phyloP scores from a whole-genome alignment of 805 yeast genomes.

The Kodamaea laetipori region DNA sequence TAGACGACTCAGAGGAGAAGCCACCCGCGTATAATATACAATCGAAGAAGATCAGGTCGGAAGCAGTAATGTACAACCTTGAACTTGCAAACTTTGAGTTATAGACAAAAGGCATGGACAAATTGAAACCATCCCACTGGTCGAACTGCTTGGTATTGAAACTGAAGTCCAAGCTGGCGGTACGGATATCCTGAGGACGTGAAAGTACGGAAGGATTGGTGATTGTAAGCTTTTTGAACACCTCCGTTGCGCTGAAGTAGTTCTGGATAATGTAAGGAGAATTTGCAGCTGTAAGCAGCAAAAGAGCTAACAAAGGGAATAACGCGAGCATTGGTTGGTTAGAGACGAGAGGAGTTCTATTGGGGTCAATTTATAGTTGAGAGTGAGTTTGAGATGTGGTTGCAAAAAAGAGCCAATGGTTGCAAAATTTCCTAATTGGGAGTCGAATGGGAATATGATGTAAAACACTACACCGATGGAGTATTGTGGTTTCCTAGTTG shows the following conservation, averaged over 20 bases:
- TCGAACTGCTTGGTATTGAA: conserved; percentile 9
- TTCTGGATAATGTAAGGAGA: conserved; percentile 11
- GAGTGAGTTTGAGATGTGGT: background rate
- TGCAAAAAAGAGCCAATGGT: background rate
- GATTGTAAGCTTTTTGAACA: conserved; percentile 10
- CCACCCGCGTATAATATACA: conserved; percentile 12
- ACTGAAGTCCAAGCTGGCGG: conserved; percentile 19
- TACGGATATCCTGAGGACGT: conserved; percentile 23
- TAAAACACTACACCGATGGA: background rate
- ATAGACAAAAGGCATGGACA: conserved; percentile 20
- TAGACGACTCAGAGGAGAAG: background rate
- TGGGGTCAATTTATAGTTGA: background rate
- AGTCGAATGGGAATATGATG: conserved; percentile 2
- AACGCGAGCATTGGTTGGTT: background rate
- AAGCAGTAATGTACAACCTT: conserved; percentile 16
- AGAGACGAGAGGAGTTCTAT: background rate
- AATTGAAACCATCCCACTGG: conserved; percentile 15
- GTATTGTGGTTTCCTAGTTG: no score
- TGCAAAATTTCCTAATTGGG: conserved; percentile 10
- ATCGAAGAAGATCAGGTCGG: conserved; percentile 13
- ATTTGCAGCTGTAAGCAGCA: conserved; percentile 9
- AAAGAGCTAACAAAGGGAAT: background rate
- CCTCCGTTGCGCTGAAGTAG: conserved; percentile 7
- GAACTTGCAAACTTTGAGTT: conserved; percentile 17
- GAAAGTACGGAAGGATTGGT: conserved; percentile 11